Percentiles rank a stretch among this genome's conserved stretches.
These are phyloP conservation scores for Tricholoma saponaceum DNA, from an alignment of 768 basidiomycete genomes.

Conservation along the genomic window DNA sequence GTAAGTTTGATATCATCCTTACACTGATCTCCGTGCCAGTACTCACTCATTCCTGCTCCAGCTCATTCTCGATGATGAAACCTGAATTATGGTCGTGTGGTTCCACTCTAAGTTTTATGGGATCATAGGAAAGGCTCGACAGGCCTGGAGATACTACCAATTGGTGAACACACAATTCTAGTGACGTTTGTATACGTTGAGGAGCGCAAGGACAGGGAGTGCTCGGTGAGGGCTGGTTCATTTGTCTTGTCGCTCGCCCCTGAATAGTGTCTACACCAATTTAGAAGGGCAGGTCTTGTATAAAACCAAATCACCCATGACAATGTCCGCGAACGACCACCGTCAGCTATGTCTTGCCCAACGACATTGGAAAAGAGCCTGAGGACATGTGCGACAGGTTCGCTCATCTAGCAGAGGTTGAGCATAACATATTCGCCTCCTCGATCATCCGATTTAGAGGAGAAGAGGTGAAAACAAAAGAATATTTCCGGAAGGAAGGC, in stretches of 20 bases:
- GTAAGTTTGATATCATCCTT: no score
- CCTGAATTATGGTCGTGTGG: background rate
- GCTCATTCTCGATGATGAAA: background rate
- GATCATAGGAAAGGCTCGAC: background rate
- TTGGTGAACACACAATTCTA: no score
- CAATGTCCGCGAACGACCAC: constrained; percentile 1
- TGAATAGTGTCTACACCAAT: constrained; percentile 17
- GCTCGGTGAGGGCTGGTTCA: no score
- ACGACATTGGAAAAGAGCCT: background rate
- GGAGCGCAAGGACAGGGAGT: no score
- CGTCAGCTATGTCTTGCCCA: constrained; percentile 9
- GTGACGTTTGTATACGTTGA: no score
- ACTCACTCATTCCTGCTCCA: no score
- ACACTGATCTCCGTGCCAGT: no score
- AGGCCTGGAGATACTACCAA: no score
- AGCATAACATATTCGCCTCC: constrained; percentile 2
- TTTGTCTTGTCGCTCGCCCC: constrained; percentile 9
- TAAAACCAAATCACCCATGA: constrained; percentile 13
- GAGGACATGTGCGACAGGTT: constrained; percentile 11
- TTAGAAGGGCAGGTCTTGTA: constrained; percentile 18
- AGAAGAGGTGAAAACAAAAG: constrained; percentile 3
- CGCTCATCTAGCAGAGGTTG: constrained; percentile 7
- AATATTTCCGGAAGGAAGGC: constrained; percentile 9
- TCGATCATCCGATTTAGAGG: constrained; percentile 9
- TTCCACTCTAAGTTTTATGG: background rate